phyloP scores from a whole-genome alignment of 2,329 filamentous ascomycete species.

The Phyllosticta paracitricarpa region DNA sequence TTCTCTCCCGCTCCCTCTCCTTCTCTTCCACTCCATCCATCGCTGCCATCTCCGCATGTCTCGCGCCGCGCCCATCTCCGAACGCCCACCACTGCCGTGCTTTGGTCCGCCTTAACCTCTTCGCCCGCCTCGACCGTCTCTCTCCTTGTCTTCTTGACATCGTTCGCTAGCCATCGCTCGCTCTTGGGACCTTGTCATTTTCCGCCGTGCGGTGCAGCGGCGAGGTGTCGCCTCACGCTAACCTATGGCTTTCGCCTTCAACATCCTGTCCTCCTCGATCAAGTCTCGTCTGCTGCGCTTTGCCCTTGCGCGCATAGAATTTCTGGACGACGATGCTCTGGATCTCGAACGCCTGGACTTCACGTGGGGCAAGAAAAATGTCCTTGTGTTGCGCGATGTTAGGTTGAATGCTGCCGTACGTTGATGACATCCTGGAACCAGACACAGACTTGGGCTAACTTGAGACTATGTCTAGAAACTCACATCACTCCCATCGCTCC shows the following conservation, averaged over 20 bases:
- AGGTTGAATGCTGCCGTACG: slow-evolving; percentile 67
- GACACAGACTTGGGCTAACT: slow-evolving; percentile 13
- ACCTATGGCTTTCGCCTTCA: slow-evolving; percentile 50
- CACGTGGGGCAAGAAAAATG: slow-evolving; percentile 68
- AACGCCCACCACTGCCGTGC: background rate
- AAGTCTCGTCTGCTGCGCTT: slow-evolving; percentile 85
- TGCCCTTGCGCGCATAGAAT: slow-evolving; percentile 69
- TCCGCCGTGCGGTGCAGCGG: slow-evolving; percentile 12
- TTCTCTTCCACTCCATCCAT: background rate
- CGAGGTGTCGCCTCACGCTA: slow-evolving; percentile 7
- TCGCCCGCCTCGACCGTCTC: background rate
- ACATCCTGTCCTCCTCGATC: slow-evolving; percentile 62
- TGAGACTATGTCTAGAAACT: slow-evolving; percentile 55
- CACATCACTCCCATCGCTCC: slow-evolving; percentile 56
- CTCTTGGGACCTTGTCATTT: slow-evolving; percentile 10
- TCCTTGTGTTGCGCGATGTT: slow-evolving; percentile 79
- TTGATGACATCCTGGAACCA: slow-evolving; percentile 11
- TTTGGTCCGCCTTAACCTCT: background rate
- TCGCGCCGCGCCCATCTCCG: background rate
- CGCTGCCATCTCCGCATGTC: background rate
- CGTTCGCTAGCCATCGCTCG: slow-evolving; percentile 20
- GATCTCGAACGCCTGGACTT: slow-evolving; percentile 83
- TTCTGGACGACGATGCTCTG: slow-evolving; percentile 78
- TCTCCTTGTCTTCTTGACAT: slow-evolving; percentile 11
- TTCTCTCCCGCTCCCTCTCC: background rate